Evolutionary conservation across 2,329 filamentous ascomycete species (phyloP).

Genomic region (Didymella glomerata): DNA sequence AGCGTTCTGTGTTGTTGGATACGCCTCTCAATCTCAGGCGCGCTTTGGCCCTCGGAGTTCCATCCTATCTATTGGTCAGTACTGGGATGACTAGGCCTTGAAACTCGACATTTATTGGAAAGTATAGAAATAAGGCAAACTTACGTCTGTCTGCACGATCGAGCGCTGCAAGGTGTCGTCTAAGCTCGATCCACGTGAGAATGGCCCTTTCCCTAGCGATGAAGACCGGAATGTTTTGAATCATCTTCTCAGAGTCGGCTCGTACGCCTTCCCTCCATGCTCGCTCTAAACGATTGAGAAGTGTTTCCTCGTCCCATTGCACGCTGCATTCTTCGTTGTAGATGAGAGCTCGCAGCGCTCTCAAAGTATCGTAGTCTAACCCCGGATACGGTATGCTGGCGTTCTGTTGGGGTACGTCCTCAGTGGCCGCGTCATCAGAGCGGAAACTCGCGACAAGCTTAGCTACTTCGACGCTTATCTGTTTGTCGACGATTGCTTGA

Average conservation of each 20-base stretch:
- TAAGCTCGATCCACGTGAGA: constrained; percentile 48
- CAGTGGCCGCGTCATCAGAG: constrained; percentile 30
- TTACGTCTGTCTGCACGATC: constrained; percentile 45
- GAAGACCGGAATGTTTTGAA: constrained; percentile 42
- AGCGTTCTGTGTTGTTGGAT: constrained; percentile 46
- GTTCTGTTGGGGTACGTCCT: constrained; percentile 32
- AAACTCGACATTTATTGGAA: constrained; percentile 1
- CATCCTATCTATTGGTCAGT: constrained; percentile 37
- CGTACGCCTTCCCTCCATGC: constrained; percentile 44
- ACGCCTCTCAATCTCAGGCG: constrained; percentile 43
- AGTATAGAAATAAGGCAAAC: constrained; percentile 22
- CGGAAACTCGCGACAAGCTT: constrained; percentile 42
- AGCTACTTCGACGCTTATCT: constrained; percentile 41
- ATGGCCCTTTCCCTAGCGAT: constrained; percentile 46
- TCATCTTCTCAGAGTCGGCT: constrained; percentile 37
- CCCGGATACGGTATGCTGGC: constrained; percentile 38
- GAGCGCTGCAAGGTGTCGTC: constrained; percentile 46
- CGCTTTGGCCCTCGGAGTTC: constrained; percentile 40
- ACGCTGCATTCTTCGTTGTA: constrained; percentile 38
- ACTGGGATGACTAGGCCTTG: constrained; percentile 6
- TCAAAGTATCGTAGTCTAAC: constrained; percentile 42
- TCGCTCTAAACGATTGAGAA: constrained; percentile 43
- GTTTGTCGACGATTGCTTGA: constrained; percentile 36
- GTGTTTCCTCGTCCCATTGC: constrained; percentile 39
- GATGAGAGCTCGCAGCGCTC: constrained; percentile 43